These are phyloP conservation scores for Aegle marmelos DNA, from an alignment of 345 rosid genomes.

Conservation along the genomic window DNA sequence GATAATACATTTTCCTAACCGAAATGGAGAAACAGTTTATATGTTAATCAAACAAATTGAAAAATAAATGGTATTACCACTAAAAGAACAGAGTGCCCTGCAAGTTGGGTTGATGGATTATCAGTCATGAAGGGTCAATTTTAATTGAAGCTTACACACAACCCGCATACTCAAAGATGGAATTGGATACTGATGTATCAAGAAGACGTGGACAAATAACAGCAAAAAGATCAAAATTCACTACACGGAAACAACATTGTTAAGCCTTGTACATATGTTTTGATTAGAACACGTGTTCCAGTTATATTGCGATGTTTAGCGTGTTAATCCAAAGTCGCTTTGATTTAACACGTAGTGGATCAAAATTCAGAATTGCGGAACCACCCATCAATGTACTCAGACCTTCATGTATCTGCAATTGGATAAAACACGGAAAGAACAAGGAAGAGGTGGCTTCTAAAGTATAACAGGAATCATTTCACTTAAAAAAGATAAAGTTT, in stretches of 20 bases:
- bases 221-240: neutral
- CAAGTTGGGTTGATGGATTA: conserved; percentile 5
- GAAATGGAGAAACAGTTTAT: neutral
- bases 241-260: neutral
- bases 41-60: neutral
- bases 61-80: neutral
- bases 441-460: neutral
- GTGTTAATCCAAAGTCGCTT: neutral
- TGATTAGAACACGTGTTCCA: neutral
- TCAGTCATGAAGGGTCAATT: neutral
- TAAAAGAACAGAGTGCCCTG: neutral
- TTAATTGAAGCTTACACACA: neutral
- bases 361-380: neutral
- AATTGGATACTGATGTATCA: neutral
- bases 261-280: neutral
- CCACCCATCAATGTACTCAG: neutral
- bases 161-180: neutral
- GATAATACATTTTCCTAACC: neutral
- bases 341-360: conserved; percentile 7
- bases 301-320: neutral
- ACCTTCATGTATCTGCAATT: neutral
- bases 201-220: neutral
- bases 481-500: conserved; percentile 11
- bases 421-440: neutral
- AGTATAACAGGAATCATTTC: neutral